phyloP scores from a whole-genome alignment of 2,329 filamentous ascomycete genomes.

The Truncatella angustata region DNA sequence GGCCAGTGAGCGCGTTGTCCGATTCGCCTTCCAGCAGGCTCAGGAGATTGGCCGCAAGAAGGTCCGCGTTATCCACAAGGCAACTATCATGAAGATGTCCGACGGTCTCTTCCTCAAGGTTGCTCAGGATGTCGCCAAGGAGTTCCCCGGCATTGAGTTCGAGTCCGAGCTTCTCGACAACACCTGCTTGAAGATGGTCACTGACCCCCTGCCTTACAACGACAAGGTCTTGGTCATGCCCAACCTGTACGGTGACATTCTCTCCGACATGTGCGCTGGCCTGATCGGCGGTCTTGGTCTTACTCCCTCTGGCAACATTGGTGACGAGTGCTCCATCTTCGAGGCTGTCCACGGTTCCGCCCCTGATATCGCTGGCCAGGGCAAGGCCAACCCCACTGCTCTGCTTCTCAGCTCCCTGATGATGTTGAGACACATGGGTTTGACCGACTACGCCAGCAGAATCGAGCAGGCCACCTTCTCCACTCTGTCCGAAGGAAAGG shows the following conservation, averaged over 20 bases:
- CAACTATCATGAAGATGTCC: conserved; percentile 99
- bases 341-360: conserved; percentile 98
- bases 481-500: conserved; percentile 93
- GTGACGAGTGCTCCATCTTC: conserved; percentile 99
- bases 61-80: conserved; percentile 98
- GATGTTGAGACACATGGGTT: conserved; percentile 99
- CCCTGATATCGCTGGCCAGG: conserved; percentile 94
- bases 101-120: conserved; percentile 96
- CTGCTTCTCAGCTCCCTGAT: conserved; percentile 95
- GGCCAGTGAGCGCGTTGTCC: conserved; percentile 91
- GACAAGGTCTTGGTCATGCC: conserved; percentile 98
- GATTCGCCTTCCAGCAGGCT: conserved; percentile 98
- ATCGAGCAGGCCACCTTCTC: conserved; percentile 96
- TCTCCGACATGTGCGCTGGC: conserved; percentile 99
- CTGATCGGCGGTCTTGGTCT: conserved; percentile 96
- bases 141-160: conserved; percentile 94
- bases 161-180: conserved; percentile 98
- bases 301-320: conserved; percentile 97
- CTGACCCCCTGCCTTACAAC: conserved; percentile 94
- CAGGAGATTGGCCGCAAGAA: conserved; percentile 90
- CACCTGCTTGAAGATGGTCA: conserved; percentile 98
- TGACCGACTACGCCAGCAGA: conserved; percentile 76
- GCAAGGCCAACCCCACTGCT: conserved; percentile 94
- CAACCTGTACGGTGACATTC: conserved; percentile 98
- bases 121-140: conserved; percentile 83